Evolutionary conservation across 169 alveolate genomes (phyloP).

Genomic region (Pseudocohnilembus persalinus): DNA sequence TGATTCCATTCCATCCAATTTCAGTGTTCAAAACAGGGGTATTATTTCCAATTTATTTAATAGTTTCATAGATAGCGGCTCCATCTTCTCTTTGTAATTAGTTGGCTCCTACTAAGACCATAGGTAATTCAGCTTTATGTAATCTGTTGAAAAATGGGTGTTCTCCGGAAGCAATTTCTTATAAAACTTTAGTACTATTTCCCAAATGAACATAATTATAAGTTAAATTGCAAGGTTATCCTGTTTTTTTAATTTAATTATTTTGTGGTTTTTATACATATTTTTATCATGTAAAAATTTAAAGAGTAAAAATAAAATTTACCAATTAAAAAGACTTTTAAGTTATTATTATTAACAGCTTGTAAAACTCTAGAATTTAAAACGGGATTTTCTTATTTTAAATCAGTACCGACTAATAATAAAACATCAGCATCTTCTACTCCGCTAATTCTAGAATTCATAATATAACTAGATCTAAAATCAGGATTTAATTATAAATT

Average conservation of each 20-base stretch:
- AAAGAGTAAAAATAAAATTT: too few relatives aligned
- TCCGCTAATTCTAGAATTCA: constrained; percentile 72
- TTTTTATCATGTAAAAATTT: too few relatives aligned
- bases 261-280: too few relatives aligned
- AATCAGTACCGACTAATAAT: constrained; percentile 69
- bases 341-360: constrained; percentile 43
- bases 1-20: constrained; percentile 76
- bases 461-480: constrained; percentile 70
- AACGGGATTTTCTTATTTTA: constrained; percentile 70
- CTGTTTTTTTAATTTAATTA: too few relatives aligned
- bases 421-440: constrained; percentile 76
- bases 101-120: constrained; percentile 57
- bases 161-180: constrained; percentile 65
- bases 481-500: constrained; percentile 55
- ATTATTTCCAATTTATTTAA: constrained; percentile 47
- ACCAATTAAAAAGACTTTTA: constrained; percentile 72
- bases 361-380: constrained; percentile 70
- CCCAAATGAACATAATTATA: constrained; percentile 67
- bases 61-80: constrained; percentile 46
- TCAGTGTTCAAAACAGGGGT: constrained; percentile 53
- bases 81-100: constrained; percentile 68
- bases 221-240: constrained; percentile 49
- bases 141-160: constrained; percentile 70
- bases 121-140: constrained; percentile 69
- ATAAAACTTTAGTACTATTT: constrained; percentile 54